Conservation (phyloP, 192 early-diverging fungal genomes). For the Backusella mclennaniae region DNA sequence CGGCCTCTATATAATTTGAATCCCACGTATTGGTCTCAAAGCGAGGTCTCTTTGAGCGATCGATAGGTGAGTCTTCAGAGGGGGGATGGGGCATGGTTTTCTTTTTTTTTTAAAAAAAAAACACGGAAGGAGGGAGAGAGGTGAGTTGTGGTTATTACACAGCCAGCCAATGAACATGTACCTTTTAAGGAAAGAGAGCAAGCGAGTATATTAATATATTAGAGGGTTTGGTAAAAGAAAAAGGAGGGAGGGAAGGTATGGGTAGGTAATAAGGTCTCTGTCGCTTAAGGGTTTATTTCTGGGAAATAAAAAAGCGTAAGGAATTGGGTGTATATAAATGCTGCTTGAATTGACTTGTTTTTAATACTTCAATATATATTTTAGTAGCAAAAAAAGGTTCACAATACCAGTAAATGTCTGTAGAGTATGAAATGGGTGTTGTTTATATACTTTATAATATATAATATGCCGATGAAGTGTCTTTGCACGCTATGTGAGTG, state of each 20-base stretch:
- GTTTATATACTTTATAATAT: not conserved
- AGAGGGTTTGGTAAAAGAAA: not conserved
- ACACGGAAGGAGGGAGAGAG: not conserved
- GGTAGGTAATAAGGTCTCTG: not conserved
- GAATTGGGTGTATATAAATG: not conserved
- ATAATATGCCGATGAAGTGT: not conserved
- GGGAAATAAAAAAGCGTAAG: not conserved
- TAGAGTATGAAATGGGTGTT: not conserved
- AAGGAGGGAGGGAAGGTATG: not conserved
- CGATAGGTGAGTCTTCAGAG: constrained; percentile 23
- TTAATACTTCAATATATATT: not conserved
- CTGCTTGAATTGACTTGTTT: not conserved
- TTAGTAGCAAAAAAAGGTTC: not conserved
- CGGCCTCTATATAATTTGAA: constrained; percentile 12
- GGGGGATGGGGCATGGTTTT: constrained; percentile 32
- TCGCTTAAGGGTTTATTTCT: not conserved
- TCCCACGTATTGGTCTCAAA: constrained; percentile 27
- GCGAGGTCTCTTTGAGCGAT: constrained; percentile 31
- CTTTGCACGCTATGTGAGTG: not conserved
- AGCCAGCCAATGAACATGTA: not conserved
- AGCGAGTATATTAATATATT: not conserved
- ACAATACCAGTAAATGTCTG: not conserved
- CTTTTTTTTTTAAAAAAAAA: constrained; percentile 47
- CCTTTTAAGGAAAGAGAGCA: not conserved
- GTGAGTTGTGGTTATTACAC: not conserved